Conservation (phyloP, 2,329 filamentous ascomycete species). For the Fusarium pseudoanthophilum region DNA sequence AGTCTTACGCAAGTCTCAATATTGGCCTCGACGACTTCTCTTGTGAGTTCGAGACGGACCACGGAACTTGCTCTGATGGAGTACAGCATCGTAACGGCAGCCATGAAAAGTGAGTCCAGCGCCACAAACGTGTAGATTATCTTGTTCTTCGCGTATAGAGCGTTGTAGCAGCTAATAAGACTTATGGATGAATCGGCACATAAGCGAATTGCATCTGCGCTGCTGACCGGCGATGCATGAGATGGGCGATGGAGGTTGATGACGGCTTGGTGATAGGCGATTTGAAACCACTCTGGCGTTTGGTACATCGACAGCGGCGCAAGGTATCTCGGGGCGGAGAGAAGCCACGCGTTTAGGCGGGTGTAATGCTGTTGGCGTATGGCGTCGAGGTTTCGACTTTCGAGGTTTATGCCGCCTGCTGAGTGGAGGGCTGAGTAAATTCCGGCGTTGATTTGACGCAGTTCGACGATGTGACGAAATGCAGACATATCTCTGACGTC, state of each 20-base stretch:
- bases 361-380: slow-evolving; percentile 39
- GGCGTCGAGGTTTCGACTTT: slow-evolving; percentile 27
- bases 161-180: slow-evolving; percentile 40
- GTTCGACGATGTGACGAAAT: slow-evolving; percentile 35
- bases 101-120: slow-evolving; percentile 34
- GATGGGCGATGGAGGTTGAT: slow-evolving; percentile 38
- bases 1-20: slow-evolving; percentile 35
- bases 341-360: slow-evolving; percentile 35
- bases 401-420: slow-evolving; percentile 29
- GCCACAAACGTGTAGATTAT: slow-evolving; percentile 39
- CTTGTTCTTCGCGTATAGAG: slow-evolving; percentile 39
- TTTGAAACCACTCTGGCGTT: slow-evolving; percentile 41
- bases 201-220: slow-evolving; percentile 37
- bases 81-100: slow-evolving; percentile 39
- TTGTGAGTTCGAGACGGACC: slow-evolving; percentile 28
- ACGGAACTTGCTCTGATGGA: slow-evolving; percentile 33
- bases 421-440: slow-evolving; percentile 39
- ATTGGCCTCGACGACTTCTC: slow-evolving; percentile 38
- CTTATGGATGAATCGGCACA: slow-evolving; percentile 41
- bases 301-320: slow-evolving; percentile 40
- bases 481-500: slow-evolving; percentile 38
- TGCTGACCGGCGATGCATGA: slow-evolving; percentile 37
- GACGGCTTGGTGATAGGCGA: slow-evolving; percentile 40
- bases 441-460: slow-evolving; percentile 32
- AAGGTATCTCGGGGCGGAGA: slow-evolving; percentile 35